Conservation (phyloP, 495 filamentous ascomycete genomes). For the Podospora didyma region DNA sequence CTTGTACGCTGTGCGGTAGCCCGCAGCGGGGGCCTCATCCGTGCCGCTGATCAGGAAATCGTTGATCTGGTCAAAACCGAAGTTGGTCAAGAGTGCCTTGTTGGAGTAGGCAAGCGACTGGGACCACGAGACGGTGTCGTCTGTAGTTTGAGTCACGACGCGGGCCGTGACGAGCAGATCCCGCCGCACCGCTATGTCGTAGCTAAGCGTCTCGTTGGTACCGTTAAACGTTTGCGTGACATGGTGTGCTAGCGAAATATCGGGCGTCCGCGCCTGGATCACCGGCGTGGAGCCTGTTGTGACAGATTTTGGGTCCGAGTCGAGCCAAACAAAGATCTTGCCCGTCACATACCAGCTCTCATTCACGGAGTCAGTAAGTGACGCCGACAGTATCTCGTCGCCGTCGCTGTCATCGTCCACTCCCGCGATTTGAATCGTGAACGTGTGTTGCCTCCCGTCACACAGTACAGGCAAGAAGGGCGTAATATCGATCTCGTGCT, state of each 20-base stretch:
- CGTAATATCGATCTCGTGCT: slow-evolving; percentile 82
- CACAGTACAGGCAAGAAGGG: slow-evolving; percentile 69
- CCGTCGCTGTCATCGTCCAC: slow-evolving; percentile 45
- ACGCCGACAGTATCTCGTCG: slow-evolving; percentile 17
- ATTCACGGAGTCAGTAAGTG: slow-evolving; percentile 58
- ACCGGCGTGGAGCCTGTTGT: slow-evolving; percentile 45
- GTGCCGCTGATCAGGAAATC: slow-evolving; percentile 58
- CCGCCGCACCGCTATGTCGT: slow-evolving; percentile 55
- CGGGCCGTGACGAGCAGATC: slow-evolving; percentile 50
- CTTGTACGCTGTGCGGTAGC: slow-evolving; percentile 45
- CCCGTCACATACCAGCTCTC: slow-evolving; percentile 77
- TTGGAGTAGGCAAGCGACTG: slow-evolving; percentile 61
- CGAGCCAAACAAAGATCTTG: slow-evolving; percentile 74
- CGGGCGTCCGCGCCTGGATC: slow-evolving; percentile 21
- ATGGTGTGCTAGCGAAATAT: slow-evolving; percentile 32
- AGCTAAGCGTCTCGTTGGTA: slow-evolving; percentile 60
- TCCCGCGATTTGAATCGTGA: slow-evolving; percentile 67
- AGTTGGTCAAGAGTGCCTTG: slow-evolving; percentile 50
- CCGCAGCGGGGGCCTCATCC: slow-evolving; percentile 40
- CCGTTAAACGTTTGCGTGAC: slow-evolving; percentile 43
- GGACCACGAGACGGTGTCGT: slow-evolving; percentile 50
- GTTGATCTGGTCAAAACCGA: slow-evolving; percentile 60
- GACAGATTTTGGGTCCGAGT: slow-evolving; percentile 39
- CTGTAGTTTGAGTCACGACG: slow-evolving; percentile 41
- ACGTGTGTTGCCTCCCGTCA: slow-evolving; percentile 60